phyloP scores from a whole-genome alignment of 2,329 filamentous ascomycete species.

The Sporothrix curviconia region DNA sequence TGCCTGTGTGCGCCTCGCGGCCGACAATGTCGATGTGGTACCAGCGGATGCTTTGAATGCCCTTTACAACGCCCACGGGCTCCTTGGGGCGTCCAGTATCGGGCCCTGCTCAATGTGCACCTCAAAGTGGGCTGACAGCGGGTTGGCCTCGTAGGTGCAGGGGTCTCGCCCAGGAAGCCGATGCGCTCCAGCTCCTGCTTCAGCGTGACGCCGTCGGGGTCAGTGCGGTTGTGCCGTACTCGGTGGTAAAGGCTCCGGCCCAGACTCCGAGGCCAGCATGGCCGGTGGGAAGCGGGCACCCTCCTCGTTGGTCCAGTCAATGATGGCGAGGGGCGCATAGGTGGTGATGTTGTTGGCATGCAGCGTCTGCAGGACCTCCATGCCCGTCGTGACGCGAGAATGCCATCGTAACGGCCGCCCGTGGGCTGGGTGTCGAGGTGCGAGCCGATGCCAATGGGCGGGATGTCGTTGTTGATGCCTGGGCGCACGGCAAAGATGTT shows the following conservation, averaged over 20 bases:
- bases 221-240: slow-evolving; percentile 54
- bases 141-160: slow-evolving; percentile 51
- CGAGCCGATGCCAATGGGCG: slow-evolving; percentile 62
- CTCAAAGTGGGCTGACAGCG: slow-evolving; percentile 73
- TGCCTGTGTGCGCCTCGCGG: slow-evolving; percentile 67
- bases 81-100: slow-evolving; percentile 59
- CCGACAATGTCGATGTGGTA: slow-evolving; percentile 60
- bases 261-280: slow-evolving; percentile 70
- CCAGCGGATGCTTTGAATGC: slow-evolving; percentile 72
- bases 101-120: slow-evolving; percentile 82
- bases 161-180: slow-evolving; percentile 57
- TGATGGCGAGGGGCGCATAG: slow-evolving; percentile 63
- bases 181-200: slow-evolving; percentile 65
- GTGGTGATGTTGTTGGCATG: slow-evolving; percentile 63
- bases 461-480: slow-evolving; percentile 49
- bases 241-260: slow-evolving; percentile 59
- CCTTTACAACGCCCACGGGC: slow-evolving; percentile 63
- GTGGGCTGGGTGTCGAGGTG: slow-evolving; percentile 61
- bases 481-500: slow-evolving; percentile 71
- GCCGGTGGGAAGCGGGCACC: slow-evolving; percentile 71
- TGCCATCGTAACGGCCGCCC: slow-evolving; percentile 12
- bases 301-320: slow-evolving; percentile 82
- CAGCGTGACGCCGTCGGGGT: slow-evolving; percentile 59
- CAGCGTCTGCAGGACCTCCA: slow-evolving; percentile 65
- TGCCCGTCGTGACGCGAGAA: slow-evolving; percentile 55